Evolutionary conservation across 495 filamentous ascomycete genomes (phyloP).

Genomic region (Pyronema domesticum): DNA sequence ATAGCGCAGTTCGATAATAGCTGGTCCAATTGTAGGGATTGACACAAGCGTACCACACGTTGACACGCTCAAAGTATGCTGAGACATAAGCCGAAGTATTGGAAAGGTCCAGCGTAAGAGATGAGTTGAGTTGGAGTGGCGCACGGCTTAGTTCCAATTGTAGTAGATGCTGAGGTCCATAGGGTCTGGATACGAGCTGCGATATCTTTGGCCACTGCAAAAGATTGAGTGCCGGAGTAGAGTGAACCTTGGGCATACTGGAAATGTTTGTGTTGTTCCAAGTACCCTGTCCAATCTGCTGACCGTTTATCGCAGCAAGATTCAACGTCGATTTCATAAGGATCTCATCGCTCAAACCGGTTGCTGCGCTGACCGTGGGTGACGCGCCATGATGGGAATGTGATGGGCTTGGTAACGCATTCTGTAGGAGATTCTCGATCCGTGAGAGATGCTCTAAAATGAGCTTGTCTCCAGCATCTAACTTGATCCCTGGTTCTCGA

Average conservation of each 20-base stretch:
- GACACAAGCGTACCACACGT: constrained; percentile 72
- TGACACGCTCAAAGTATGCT: constrained; percentile 61
- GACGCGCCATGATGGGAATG: constrained; percentile 33
- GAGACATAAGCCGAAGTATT: constrained; percentile 58
- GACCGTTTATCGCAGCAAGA: constrained; percentile 19
- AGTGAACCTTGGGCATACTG: constrained; percentile 69
- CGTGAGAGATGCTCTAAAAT: constrained; percentile 59
- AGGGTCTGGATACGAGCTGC: constrained; percentile 54
- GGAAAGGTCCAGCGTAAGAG: constrained; percentile 49
- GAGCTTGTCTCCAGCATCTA: constrained; percentile 69
- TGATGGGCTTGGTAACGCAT: constrained; percentile 27
- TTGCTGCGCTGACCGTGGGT: constrained; percentile 53
- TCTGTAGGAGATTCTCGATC: constrained; percentile 61
- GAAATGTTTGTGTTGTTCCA: constrained; percentile 57
- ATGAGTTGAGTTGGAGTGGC: constrained; percentile 40
- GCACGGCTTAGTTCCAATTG: constrained; percentile 69
- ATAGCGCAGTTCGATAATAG: constrained; percentile 53
- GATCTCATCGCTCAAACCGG: constrained; percentile 46
- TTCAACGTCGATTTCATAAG: constrained; percentile 24
- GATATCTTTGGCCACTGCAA: constrained; percentile 67
- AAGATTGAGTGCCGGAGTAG: constrained; percentile 58
- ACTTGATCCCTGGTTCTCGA: constrained; percentile 70
- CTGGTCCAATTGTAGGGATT: constrained; percentile 68
- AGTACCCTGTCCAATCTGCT: constrained; percentile 46
- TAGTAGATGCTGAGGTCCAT: constrained; percentile 58